These are phyloP conservation scores for Trebouxiophyceae sp. DNA, from an alignment of 163 green algal species.

Conservation along the genomic window DNA sequence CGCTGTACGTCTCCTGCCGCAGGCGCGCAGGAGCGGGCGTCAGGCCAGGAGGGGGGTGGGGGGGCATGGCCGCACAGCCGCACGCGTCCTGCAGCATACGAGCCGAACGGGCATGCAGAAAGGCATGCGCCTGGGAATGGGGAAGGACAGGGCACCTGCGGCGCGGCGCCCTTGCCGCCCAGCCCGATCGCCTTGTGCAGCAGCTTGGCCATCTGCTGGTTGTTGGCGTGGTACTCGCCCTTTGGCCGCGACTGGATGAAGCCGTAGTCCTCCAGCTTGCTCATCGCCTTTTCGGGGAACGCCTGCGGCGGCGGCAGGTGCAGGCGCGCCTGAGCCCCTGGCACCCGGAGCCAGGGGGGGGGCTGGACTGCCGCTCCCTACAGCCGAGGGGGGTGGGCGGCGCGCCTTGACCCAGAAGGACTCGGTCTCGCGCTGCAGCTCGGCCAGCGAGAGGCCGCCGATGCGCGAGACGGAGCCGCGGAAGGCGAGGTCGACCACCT, in stretches of 20 bases:
- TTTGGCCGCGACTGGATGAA: constrained; percentile 86
- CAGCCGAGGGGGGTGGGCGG: not conserved
- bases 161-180: constrained; percentile 44
- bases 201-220: constrained; percentile 97
- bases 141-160: no score
- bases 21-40: no score
- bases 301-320: no score
- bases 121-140: no score
- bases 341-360: not conserved
- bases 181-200: constrained; percentile 97
- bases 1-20: constrained; percentile 59
- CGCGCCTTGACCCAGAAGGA: constrained; percentile 78
- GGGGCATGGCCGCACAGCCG: no score
- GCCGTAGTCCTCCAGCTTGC: constrained; percentile 95
- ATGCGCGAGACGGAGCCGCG: constrained; percentile 86
- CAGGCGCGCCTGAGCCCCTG: not conserved
- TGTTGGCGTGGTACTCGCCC: constrained; percentile 93
- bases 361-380: not conserved
- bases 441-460: constrained; percentile 78
- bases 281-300: constrained; percentile 76
- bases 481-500: constrained; percentile 90
- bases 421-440: constrained; percentile 86
- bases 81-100: no score
- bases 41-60: no score
- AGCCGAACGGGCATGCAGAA: no score